Base-by-base conservation (phyloP, 75 land plant genomes). In the Isoetes taiwanensis region DNA sequence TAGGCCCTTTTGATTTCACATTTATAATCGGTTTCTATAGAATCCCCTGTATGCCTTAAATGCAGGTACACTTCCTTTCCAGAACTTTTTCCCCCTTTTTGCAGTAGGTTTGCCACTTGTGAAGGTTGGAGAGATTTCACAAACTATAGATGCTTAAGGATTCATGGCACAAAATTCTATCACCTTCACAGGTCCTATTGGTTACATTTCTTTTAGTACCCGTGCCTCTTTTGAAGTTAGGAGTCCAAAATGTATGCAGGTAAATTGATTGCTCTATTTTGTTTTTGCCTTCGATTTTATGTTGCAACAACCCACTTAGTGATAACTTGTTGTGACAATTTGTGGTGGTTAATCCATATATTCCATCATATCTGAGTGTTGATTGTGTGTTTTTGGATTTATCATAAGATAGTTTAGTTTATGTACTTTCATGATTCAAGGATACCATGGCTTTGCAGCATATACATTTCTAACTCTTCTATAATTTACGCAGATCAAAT, bases 191-290 rank as follows among this genome's bases (percentile, higher is more conserved):
- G 96, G 95, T 0, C 96, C 96, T 6, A 64, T 89, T 56, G 80
- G 86, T 30, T 72, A 82, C 26, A 89, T 80, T 19, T 79, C 96
- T 1, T 63, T 89, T 28, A 84, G 74, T 50, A 74, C 91, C 34
- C 76, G 75, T 57, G 96, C 96, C 28, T 79, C 79, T 34, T 89
- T 89, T 56, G 96, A 89, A 70, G 75, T 85, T 37, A 74, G 91
- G 30, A 89, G 96, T 28, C 96, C 95, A 41, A 76, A 85, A 59
- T 74, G 96, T 21, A 86, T 89, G 24, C 96, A 89, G 82, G 96
- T 86, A 62, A 17, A 20, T 62, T 6, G 34, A 23, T 16, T n/a
- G n/a, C n/a, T n/a, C n/a, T n/a, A n/a, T n/a, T n/a, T n/a, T n/a
- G n/a, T n/a, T n/a, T n/a, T n/a, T n/a, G n/a, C n/a, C n/a, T n/a